Evolutionary conservation across 305 asterid species (phyloP).

Genomic region (Solanum chacoense): DNA sequence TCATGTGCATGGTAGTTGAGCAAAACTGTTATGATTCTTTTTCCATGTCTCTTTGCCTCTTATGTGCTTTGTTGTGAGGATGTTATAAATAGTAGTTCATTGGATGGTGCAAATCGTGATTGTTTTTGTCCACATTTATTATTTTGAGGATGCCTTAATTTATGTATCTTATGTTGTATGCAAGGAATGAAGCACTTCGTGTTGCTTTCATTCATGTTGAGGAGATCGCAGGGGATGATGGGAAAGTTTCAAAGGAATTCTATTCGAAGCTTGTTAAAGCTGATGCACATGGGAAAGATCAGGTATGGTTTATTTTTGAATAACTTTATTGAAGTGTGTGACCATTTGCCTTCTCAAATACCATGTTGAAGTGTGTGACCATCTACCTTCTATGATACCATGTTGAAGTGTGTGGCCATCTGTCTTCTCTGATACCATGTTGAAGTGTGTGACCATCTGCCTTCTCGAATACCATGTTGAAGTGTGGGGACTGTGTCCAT

Average conservation of each 20-base stretch:
- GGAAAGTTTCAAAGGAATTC: slow-evolving; percentile 50
- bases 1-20: neutral
- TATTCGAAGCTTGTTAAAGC: slow-evolving; percentile 96
- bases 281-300: slow-evolving; percentile 92
- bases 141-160: neutral
- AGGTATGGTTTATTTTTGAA: slow-evolving; percentile 35
- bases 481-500: neutral
- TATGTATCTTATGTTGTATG: neutral
- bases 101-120: neutral
- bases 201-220: slow-evolving; percentile 95
- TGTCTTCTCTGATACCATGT: too few relatives aligned
- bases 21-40: neutral
- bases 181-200: slow-evolving; percentile 96
- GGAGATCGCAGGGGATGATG: slow-evolving; percentile 55
- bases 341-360: neutral
- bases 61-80: neutral
- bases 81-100: neutral
- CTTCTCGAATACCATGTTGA: neutral
- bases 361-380: neutral
- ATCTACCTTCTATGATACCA: neutral
- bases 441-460: too few relatives aligned
- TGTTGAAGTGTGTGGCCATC: neutral
- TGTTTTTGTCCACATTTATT: neutral
- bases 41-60: neutral
- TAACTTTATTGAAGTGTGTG: neutral